Evolutionary conservation across 208 protist species (phyloP).

Genomic region (Leishmania guyanensis): DNA sequence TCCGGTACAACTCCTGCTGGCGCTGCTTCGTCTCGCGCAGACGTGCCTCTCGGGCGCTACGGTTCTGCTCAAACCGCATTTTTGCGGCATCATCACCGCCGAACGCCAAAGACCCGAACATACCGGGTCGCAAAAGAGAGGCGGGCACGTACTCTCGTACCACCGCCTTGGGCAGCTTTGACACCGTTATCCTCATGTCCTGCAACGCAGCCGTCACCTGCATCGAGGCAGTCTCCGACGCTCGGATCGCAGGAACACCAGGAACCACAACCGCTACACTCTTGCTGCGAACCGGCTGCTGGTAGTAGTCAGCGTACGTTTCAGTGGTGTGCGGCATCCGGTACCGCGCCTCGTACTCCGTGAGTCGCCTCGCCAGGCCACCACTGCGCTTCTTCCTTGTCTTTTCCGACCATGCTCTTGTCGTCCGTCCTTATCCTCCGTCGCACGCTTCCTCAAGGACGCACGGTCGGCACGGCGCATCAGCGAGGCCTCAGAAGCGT

Average conservation of each 20-base stretch:
- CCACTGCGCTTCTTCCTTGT: not conserved
- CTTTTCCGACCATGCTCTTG: not conserved
- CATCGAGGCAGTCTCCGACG: conserved; percentile 3
- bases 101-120: conserved; percentile 59
- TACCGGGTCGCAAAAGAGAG: conserved; percentile 30
- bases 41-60: conserved; percentile 39
- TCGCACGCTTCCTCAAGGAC: not conserved
- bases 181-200: conserved; percentile 37
- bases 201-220: conserved; percentile 25
- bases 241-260: conserved; percentile 10
- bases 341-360: conserved; percentile 61
- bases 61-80: conserved; percentile 40
- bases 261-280: not conserved
- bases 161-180: conserved; percentile 39
- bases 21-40: conserved; percentile 43
- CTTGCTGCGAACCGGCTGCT: conserved; percentile 4
- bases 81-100: conserved; percentile 39
- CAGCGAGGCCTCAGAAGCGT: not conserved
- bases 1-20: conserved; percentile 49
- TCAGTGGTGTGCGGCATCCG: conserved; percentile 29
- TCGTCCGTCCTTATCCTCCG: not conserved
- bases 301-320: conserved; percentile 82
- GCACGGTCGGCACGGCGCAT: not conserved
- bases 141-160: conserved; percentile 34
- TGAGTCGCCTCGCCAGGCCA: conserved; percentile 13